Evolutionary conservation across 2,329 filamentous ascomycete genomes (phyloP).

Genomic region (Claviceps sp.): DNA sequence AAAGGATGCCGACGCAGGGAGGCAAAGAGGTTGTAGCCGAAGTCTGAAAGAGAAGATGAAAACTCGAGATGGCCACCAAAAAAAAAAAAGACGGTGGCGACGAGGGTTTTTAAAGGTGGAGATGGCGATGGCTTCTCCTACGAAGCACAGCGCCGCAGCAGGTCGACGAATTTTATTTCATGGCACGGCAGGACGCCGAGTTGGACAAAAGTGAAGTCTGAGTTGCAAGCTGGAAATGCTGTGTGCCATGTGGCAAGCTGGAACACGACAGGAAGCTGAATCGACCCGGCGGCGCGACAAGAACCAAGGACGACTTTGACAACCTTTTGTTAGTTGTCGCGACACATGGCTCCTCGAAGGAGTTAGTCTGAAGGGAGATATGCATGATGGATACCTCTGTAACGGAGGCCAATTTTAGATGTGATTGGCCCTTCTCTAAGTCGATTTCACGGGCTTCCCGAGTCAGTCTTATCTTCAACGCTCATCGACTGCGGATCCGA

Average conservation of each 20-base stretch:
- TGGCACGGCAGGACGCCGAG: background rate
- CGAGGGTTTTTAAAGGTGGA: background rate
- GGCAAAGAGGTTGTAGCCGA: background rate
- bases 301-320: background rate
- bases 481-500: background rate
- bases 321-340: background rate
- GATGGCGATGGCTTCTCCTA: background rate
- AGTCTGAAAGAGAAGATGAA: background rate
- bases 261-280: background rate
- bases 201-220: background rate
- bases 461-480: slow-evolving; percentile 2
- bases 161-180: background rate
- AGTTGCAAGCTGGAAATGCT: background rate
- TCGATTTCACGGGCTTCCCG: background rate
- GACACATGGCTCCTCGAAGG: background rate
- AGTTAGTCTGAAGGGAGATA: background rate
- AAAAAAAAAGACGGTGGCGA: background rate
- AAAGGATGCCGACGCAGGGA: background rate
- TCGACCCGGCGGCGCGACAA: background rate
- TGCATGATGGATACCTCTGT: background rate
- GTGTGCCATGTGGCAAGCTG: background rate
- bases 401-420: background rate
- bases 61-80: too few species aligned
- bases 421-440: background rate
- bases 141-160: background rate